Conservation (phyloP, 2,329 filamentous ascomycete species). For the Emydomyces testavorans region DNA sequence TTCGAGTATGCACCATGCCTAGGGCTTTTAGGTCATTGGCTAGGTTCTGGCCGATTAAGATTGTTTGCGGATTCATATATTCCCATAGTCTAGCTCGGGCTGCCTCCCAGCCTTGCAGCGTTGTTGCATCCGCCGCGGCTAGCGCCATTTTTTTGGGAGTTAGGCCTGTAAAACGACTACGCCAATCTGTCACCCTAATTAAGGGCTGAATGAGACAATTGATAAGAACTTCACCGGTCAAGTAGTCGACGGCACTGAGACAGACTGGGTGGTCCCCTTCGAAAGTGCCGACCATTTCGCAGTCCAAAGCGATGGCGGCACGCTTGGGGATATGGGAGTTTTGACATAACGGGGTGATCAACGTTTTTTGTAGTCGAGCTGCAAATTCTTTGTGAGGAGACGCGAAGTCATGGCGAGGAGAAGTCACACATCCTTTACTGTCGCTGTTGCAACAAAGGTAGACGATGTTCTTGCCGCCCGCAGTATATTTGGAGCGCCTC, state of each 20-base stretch:
- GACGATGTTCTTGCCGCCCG: not conserved
- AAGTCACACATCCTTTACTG: slow-evolving; percentile 9
- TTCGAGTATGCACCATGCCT: slow-evolving; percentile 32
- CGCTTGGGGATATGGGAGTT: not conserved
- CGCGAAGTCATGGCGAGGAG: slow-evolving; percentile 1
- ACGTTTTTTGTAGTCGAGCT: not conserved
- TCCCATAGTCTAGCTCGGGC: slow-evolving; percentile 36
- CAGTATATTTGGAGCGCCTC: not conserved
- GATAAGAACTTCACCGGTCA: slow-evolving; percentile 39
- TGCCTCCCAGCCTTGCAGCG: slow-evolving; percentile 33
- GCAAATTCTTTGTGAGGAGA: not conserved
- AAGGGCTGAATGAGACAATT: slow-evolving; percentile 34
- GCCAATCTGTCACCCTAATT: slow-evolving; percentile 28
- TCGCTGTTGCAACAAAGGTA: slow-evolving; percentile 11
- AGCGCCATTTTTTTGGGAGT: slow-evolving; percentile 23
- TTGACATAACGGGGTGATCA: not conserved
- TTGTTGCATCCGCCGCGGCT: slow-evolving; percentile 24
- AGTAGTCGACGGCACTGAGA: slow-evolving; percentile 35
- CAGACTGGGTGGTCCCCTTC: slow-evolving; percentile 24
- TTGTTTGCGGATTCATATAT: slow-evolving; percentile 35
- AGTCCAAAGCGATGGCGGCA: slow-evolving; percentile 36
- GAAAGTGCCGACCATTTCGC: slow-evolving; percentile 35
- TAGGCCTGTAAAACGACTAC: slow-evolving; percentile 33
- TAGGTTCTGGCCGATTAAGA: slow-evolving; percentile 41
- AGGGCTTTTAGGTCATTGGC: slow-evolving; percentile 38